Conservation (phyloP, 176 grass and related monocot species). For the Avena insularis region DNA sequence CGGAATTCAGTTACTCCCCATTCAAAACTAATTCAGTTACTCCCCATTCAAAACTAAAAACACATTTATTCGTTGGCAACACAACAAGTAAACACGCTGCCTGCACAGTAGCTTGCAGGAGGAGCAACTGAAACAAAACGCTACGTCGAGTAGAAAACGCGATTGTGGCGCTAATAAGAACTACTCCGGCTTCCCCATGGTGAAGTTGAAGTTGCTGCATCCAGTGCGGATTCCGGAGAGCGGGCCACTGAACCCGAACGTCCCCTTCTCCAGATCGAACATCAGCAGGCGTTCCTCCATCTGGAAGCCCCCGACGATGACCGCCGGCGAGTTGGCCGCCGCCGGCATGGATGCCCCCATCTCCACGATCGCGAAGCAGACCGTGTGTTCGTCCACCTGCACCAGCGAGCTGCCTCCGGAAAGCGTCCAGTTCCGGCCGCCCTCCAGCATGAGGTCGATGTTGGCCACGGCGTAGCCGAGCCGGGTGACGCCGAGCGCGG, state of each 20-base stretch:
- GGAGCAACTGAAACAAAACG: background rate
- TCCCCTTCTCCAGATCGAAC: slow-evolving; percentile 42
- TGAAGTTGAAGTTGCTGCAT: slow-evolving; percentile 51
- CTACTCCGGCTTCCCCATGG: background rate
- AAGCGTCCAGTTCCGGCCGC: slow-evolving; percentile 24
- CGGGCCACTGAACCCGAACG: slow-evolving; percentile 32
- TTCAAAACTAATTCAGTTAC: background rate
- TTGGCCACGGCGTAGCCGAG: slow-evolving; percentile 19
- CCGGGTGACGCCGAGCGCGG: background rate
- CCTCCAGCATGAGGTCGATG: slow-evolving; percentile 47
- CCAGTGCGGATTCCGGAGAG: background rate
- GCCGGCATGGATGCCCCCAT: background rate
- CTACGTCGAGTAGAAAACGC: background rate
- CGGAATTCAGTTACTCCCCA: background rate
- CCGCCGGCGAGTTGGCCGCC: slow-evolving; percentile 30
- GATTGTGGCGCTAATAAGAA: background rate
- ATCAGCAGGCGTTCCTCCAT: slow-evolving; percentile 43
- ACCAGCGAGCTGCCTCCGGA: slow-evolving; percentile 40
- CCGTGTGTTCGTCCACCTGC: background rate
- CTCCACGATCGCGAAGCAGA: slow-evolving; percentile 40
- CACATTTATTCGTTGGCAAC: background rate
- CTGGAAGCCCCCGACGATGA: slow-evolving; percentile 38
- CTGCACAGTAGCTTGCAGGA: background rate
- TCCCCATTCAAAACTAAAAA: background rate
- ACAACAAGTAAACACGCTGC: background rate